Percentiles rank a stretch among this genome's conserved stretches.
phyloP scores from a whole-genome alignment of 208 protist genomes.

The Jaenimonas drosophilae region DNA sequence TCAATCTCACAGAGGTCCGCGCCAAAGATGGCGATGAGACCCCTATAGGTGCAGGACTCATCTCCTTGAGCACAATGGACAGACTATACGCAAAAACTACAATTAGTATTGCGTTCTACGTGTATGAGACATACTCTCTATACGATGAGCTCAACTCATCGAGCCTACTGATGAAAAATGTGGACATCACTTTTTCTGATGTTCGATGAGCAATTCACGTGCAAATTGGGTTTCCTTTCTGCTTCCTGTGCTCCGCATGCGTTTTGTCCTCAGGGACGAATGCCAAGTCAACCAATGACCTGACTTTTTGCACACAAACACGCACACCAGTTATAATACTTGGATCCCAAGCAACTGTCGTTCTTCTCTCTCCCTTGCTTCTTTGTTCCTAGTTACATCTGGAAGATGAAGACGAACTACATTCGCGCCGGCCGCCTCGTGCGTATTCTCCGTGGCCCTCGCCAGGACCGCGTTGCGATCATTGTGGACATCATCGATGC shows the following conservation, averaged over 20 bases:
- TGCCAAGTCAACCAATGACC: too few relatives aligned
- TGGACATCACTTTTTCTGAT: slow-evolving; percentile 70
- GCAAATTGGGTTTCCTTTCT: background rate
- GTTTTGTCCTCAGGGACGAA: too few relatives aligned
- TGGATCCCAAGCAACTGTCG: background rate
- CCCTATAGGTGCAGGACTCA: slow-evolving; percentile 75
- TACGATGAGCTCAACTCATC: slow-evolving; percentile 80
- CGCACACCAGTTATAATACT: background rate
- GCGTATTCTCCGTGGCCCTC: slow-evolving; percentile 32
- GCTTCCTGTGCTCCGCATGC: slow-evolving; percentile 1
- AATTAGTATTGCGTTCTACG: slow-evolving; percentile 77
- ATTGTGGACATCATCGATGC: slow-evolving; percentile 86
- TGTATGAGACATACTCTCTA: slow-evolving; percentile 86
- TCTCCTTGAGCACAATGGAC: slow-evolving; percentile 62
- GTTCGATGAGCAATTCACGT: slow-evolving; percentile 16
- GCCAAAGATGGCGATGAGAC: slow-evolving; percentile 74
- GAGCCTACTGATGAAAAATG: slow-evolving; percentile 76
- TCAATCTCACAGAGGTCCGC: slow-evolving; percentile 81
- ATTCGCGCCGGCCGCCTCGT: slow-evolving; percentile 35
- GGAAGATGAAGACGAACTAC: slow-evolving; percentile 35
- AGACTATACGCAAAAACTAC: slow-evolving; percentile 41
- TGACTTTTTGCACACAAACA: slow-evolving; percentile 3
- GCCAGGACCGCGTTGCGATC: slow-evolving; percentile 21
- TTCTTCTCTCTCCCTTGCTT: slow-evolving; percentile 5
- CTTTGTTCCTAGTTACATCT: slow-evolving; percentile 2